A percentile compares a stretch with the other conserved stretches of the same genome.
phyloP scores from a whole-genome alignment of 495 filamentous ascomycete species.

The Amniculicola lignicola region DNA sequence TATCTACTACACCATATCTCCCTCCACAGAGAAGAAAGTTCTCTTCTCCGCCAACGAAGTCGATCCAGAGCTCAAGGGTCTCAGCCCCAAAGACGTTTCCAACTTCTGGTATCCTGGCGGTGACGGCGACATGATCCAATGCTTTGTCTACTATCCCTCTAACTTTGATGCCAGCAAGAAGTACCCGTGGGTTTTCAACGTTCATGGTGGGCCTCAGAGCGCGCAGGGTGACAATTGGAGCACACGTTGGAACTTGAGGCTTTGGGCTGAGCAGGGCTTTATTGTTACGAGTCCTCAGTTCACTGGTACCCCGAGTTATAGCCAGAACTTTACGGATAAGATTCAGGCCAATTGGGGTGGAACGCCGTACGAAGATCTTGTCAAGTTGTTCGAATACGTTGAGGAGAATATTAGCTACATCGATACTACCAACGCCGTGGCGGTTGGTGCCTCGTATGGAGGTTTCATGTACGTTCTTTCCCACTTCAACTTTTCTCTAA shows the following conservation, averaged over 20 bases:
- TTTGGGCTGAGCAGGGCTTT: constrained; percentile 54
- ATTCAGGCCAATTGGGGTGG: constrained; percentile 54
- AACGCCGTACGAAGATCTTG: constrained; percentile 53
- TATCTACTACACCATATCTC: constrained; percentile 41
- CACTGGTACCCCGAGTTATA: constrained; percentile 52
- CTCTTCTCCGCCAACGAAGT: constrained; percentile 38
- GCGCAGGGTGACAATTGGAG: constrained; percentile 52
- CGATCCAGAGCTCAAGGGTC: constrained; percentile 31
- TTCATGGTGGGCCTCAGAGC: constrained; percentile 55
- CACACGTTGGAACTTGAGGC: constrained; percentile 51
- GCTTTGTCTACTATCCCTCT: constrained; percentile 47
- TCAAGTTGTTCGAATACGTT: constrained; percentile 50
- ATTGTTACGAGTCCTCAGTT: constrained; percentile 54
- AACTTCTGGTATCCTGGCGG: constrained; percentile 42
- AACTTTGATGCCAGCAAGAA: constrained; percentile 47
- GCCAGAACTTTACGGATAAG: constrained; percentile 47
- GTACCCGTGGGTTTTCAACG: constrained; percentile 51
- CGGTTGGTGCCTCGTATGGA: constrained; percentile 48
- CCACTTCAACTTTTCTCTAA: too few relatives aligned
- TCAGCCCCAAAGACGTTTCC: constrained; percentile 26
- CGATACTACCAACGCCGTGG: constrained; percentile 49
- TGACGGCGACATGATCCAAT: constrained; percentile 42
- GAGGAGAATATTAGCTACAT: constrained; percentile 49
- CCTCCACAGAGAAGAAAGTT: constrained; percentile 30
- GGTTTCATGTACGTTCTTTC: constrained; percentile 57